Evolutionary conservation across 2,329 filamentous ascomycete genomes (phyloP).

Genomic region (Pseudocercospora pini-densiflorae): DNA sequence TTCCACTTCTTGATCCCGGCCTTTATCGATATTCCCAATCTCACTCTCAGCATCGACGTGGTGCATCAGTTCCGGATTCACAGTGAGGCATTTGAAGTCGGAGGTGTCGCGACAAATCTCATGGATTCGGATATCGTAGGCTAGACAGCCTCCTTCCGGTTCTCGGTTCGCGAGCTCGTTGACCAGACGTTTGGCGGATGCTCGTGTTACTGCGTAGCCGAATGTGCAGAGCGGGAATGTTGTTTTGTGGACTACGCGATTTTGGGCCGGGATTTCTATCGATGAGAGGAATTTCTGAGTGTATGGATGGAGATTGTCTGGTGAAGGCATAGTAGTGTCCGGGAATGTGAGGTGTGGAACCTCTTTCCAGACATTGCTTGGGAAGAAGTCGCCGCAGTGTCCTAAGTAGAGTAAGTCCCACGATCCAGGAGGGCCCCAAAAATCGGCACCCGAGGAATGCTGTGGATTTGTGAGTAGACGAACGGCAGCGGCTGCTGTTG

Average conservation of each 20-base stretch:
- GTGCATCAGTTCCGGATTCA: constrained; percentile 48
- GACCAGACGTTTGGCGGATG: constrained; percentile 40
- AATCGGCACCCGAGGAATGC: constrained; percentile 32
- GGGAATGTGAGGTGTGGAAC: constrained; percentile 23
- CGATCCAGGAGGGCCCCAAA: constrained; percentile 45
- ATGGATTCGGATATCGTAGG: constrained; percentile 48
- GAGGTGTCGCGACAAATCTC: constrained; percentile 44
- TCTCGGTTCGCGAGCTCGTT: constrained; percentile 43
- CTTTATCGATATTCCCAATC: constrained; percentile 41
- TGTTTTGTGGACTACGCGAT: constrained; percentile 47
- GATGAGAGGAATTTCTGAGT: constrained; percentile 44
- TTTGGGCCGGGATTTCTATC: constrained; percentile 43
- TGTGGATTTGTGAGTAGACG: constrained; percentile 40
- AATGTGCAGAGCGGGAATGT: constrained; percentile 52
- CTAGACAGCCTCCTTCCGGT: constrained; percentile 36
- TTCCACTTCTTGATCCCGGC: constrained; percentile 11
- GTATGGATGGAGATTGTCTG: constrained; percentile 43
- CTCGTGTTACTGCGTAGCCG: constrained; percentile 49
- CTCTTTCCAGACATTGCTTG: constrained; percentile 31
- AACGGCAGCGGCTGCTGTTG: constrained; percentile 46
- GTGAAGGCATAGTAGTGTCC: constrained; percentile 44
- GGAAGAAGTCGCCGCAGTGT: constrained; percentile 49
- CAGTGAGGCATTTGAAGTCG: constrained; percentile 42
- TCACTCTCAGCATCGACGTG: constrained; percentile 42
- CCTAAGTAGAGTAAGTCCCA: constrained; percentile 49